Evolutionary conservation across 1,139 yeast species (phyloP).

Genomic region (Zhuliangozyma blackwelliae): DNA sequence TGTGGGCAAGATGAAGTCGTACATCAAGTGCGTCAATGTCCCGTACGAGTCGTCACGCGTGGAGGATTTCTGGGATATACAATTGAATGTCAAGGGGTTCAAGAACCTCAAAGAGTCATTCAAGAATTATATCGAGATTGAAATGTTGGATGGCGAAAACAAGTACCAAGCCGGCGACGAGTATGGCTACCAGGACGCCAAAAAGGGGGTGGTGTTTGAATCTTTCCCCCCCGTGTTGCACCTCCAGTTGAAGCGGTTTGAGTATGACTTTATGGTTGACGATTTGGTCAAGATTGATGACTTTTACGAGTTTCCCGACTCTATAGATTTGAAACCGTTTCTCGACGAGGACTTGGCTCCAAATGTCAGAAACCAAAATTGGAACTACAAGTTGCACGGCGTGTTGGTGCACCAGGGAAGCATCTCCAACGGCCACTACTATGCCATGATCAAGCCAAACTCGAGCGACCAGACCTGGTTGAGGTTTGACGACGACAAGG

Average conservation of each 20-base stretch:
- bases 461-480: conserved; percentile 67
- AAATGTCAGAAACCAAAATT: conserved; percentile 50
- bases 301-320: conserved; percentile 83
- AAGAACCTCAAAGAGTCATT: conserved; percentile 70
- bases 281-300: conserved; percentile 90
- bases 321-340: conserved; percentile 75
- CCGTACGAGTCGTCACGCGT: conserved; percentile 88
- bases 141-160: conserved; percentile 88
- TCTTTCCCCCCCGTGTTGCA: conserved; percentile 91
- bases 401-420: conserved; percentile 96
- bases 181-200: conserved; percentile 89
- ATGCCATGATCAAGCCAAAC: conserved; percentile 85
- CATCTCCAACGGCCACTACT: conserved; percentile 92
- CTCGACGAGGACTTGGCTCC: conserved; percentile 55
- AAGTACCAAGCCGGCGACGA: conserved; percentile 90
- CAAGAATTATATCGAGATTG: conserved; percentile 82
- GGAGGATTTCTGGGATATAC: conserved; percentile 98
- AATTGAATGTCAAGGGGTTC: conserved; percentile 85
- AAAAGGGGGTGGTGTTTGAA: conserved; percentile 91
- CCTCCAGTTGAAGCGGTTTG: conserved; percentile 88
- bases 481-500: conserved; percentile 92
- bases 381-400: conserved; percentile 83
- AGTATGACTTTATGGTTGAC: conserved; percentile 88
- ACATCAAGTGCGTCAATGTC: conserved; percentile 89
- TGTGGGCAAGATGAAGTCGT: conserved; percentile 96